These are phyloP conservation scores for Tulasnella sp. DNA, from an alignment of 768 basidiomycete genomes.

Conservation along the genomic window DNA sequence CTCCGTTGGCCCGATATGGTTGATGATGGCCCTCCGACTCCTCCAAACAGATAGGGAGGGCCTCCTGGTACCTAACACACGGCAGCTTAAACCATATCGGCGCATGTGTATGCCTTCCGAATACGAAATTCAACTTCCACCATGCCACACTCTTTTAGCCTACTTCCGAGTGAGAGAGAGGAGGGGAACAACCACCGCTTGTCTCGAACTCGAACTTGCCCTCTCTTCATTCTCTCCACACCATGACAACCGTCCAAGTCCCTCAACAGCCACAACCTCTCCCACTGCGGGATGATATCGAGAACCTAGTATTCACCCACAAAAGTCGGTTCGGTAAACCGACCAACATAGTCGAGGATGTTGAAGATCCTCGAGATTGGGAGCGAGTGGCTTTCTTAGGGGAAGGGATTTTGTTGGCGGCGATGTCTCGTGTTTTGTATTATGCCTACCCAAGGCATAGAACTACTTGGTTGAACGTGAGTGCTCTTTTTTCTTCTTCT, in stretches of 20 bases:
- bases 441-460: neutral
- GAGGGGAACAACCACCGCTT: too few species aligned
- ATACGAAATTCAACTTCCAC: too few species aligned
- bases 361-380: neutral
- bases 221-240: neutral
- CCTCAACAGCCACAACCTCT: neutral
- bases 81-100: too few species aligned
- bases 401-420: neutral
- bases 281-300: neutral
- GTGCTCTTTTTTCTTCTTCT: neutral
- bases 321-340: neutral
- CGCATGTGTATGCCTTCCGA: too few species aligned
- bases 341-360: neutral
- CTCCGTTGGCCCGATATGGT: too few species aligned
- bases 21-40: too few species aligned
- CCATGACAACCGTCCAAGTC: neutral
- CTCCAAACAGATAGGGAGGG: too few species aligned
- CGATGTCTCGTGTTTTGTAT: constrained; percentile 3
- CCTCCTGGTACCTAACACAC: too few species aligned
- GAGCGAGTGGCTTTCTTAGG: constrained; percentile 16
- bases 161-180: too few species aligned
- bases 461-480: neutral
- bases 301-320: constrained; percentile 2
- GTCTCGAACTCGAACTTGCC: neutral
- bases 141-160: too few species aligned